A percentile compares a stretch with the other conserved stretches of the same genome.
Evolutionary conservation across 768 basidiomycete genomes (phyloP).

Genomic region (Flagelloscypha sp.): DNA sequence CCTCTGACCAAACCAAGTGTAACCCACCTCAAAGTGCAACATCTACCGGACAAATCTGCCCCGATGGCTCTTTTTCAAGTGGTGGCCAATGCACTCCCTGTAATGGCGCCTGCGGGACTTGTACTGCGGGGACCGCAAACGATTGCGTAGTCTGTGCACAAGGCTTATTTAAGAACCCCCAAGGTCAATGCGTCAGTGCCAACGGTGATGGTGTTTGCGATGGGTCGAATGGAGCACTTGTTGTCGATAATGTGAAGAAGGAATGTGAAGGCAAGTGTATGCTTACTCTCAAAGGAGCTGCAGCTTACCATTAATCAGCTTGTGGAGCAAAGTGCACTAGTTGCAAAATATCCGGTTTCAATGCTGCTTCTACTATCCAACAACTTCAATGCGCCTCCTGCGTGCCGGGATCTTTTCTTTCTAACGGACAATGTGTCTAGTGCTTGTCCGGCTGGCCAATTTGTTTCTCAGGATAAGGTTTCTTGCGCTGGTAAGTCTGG

Average conservation of each 20-base stretch:
- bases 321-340: constrained; percentile 79
- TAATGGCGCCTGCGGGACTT: constrained; percentile 61
- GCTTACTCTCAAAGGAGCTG: too few relatives aligned
- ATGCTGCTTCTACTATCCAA: constrained; percentile 51
- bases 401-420: constrained; percentile 67
- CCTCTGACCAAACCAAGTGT: constrained; percentile 62
- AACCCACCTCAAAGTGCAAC: constrained; percentile 42
- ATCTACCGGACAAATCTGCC: constrained; percentile 48
- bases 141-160: constrained; percentile 63
- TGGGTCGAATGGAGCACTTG: constrained; percentile 53
- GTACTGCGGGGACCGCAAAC: constrained; percentile 57
- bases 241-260: constrained; percentile 77
- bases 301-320: constrained; percentile 29
- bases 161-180: constrained; percentile 52
- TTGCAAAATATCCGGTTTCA: constrained; percentile 71
- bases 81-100: constrained; percentile 53
- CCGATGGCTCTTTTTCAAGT: constrained; percentile 53
- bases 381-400: constrained; percentile 72
- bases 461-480: constrained; percentile 61
- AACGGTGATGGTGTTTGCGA: constrained; percentile 66
- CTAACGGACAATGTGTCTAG: constrained; percentile 57
- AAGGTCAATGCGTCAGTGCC: constrained; percentile 63
- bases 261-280: constrained; percentile 68
- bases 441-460: constrained; percentile 69
- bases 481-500: constrained; percentile 60